These are phyloP conservation scores for Astrothelium macrocarpum DNA, from an alignment of 495 filamentous ascomycete genomes.

Conservation along the genomic window DNA sequence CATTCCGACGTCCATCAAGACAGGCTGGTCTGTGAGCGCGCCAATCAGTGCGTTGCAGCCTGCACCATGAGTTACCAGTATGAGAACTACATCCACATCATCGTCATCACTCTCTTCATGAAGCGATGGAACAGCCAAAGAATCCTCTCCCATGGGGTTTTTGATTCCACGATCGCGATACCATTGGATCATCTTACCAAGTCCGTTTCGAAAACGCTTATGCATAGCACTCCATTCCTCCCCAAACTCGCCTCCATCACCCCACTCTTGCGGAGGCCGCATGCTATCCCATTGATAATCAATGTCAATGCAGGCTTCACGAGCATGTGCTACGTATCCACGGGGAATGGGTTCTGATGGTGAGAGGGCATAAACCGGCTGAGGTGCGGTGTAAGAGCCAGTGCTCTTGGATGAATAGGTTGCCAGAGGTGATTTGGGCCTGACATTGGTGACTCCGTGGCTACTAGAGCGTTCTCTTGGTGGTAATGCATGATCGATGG, in stretches of 20 bases:
- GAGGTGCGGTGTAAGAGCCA: constrained; percentile 56
- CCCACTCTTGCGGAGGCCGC: constrained; percentile 64
- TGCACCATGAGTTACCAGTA: constrained; percentile 93
- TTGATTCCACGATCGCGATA: constrained; percentile 52
- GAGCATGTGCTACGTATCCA: constrained; percentile 86
- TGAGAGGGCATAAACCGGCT: constrained; percentile 76
- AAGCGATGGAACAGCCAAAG: constrained; percentile 9
- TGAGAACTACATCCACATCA: constrained; percentile 65
- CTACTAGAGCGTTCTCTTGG: constrained; percentile 37
- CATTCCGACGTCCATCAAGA: constrained; percentile 79
- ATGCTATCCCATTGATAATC: constrained; percentile 96
- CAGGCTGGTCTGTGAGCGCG: constrained; percentile 77
- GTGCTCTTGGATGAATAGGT: background rate
- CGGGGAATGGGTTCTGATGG: constrained; percentile 67
- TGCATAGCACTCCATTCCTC: constrained; percentile 98
- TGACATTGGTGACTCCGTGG: constrained; percentile 14
- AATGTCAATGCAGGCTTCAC: constrained; percentile 72
- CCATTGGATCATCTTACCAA: constrained; percentile 70
- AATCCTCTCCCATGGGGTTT: constrained; percentile 25
- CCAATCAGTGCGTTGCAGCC: constrained; percentile 95
- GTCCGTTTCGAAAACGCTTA: constrained; percentile 66
- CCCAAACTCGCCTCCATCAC: constrained; percentile 73
- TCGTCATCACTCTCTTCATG: constrained; percentile 41
- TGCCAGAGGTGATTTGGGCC: background rate
- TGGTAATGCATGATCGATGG: constrained; percentile 29